These are phyloP conservation scores for Neospermospora avenae DNA, from an alignment of 2,329 filamentous ascomycete genomes.

Conservation along the genomic window DNA sequence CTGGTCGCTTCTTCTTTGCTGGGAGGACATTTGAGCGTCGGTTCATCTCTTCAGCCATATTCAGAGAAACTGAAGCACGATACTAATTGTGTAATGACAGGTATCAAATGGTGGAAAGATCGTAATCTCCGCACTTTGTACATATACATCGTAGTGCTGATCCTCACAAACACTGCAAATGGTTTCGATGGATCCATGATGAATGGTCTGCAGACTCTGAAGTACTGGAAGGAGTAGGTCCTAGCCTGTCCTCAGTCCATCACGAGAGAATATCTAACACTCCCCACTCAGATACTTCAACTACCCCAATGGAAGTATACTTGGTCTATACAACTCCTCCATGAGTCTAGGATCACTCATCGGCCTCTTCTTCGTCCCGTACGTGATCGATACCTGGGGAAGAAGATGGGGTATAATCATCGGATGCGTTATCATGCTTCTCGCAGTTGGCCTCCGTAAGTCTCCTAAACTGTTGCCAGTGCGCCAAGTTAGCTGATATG, in stretches of 20 bases:
- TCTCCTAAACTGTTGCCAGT: slow-evolving; percentile 11
- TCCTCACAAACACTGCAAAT: slow-evolving; percentile 36
- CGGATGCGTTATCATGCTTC: slow-evolving; percentile 40
- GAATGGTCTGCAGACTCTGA: slow-evolving; percentile 44
- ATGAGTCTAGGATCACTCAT: slow-evolving; percentile 43
- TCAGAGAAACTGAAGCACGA: too few species aligned
- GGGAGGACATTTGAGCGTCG: background rate
- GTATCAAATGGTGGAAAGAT: slow-evolving; percentile 35
- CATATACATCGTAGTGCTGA: slow-evolving; percentile 35
- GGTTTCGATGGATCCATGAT: slow-evolving; percentile 43
- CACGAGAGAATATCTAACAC: background rate
- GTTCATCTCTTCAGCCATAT: background rate
- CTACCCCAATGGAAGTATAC: slow-evolving; percentile 31
- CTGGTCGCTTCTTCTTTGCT: background rate
- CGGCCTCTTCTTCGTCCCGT: slow-evolving; percentile 43
- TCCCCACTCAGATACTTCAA: slow-evolving; percentile 16
- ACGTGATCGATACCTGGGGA: slow-evolving; percentile 43
- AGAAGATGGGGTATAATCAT: slow-evolving; percentile 43
- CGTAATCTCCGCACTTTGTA: slow-evolving; percentile 35
- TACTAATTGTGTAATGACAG: background rate
- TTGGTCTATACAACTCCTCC: slow-evolving; percentile 42
- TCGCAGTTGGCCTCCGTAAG: slow-evolving; percentile 29
- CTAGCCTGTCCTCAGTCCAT: background rate
- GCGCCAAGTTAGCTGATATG: too few species aligned
- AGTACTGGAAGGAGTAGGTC: slow-evolving; percentile 39